Percentiles rank a stretch among this genome's conserved stretches.
phyloP scores from a whole-genome alignment of 306 rosid species.

The Lablab purpureus region DNA sequence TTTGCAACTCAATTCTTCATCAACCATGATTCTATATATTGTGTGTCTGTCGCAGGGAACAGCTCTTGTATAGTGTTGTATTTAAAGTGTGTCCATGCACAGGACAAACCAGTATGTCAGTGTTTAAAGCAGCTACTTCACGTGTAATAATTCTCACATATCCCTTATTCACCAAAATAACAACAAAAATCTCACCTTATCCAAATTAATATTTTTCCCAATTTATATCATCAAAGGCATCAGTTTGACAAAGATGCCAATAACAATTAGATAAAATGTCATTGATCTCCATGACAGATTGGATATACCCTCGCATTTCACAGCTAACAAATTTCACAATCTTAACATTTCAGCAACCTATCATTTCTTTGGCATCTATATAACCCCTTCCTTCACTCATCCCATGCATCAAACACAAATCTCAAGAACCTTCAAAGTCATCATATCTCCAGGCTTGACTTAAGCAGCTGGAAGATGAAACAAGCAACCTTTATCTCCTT shows the following conservation, averaged over 20 bases:
- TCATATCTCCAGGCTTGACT: not conserved
- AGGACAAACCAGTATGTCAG: too few relatives aligned
- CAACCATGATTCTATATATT: conserved; percentile 40
- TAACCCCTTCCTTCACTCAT: not conserved
- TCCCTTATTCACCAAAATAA: too few relatives aligned
- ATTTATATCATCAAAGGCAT: not conserved
- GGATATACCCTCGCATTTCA: conserved; percentile 25
- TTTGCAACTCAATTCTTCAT: conserved; percentile 4
- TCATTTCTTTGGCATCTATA: conserved; percentile 33
- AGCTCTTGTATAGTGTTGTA: conserved; percentile 70
- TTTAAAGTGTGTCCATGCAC: too few relatives aligned
- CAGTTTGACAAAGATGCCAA: not conserved
- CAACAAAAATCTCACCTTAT: not conserved
- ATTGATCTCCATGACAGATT: conserved; percentile 13
- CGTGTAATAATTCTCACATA: too few relatives aligned
- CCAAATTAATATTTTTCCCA: too few relatives aligned
- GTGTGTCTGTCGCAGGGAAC: conserved; percentile 66
- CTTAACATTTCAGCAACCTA: conserved; percentile 38
- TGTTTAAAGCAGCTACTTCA: not conserved
- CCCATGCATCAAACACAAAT: not conserved
- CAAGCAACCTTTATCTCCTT: conserved; percentile 32
- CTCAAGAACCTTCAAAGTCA: conserved; percentile 14
- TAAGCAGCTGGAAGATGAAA: conserved; percentile 39
- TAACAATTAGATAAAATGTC: conserved; percentile 6
- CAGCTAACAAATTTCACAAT: conserved; percentile 29